Evolutionary conservation across 176 grass and related monocot species (phyloP), one percentile per base, ranked within the genome.

Genomic region (Tuctoria greenei): DNA sequence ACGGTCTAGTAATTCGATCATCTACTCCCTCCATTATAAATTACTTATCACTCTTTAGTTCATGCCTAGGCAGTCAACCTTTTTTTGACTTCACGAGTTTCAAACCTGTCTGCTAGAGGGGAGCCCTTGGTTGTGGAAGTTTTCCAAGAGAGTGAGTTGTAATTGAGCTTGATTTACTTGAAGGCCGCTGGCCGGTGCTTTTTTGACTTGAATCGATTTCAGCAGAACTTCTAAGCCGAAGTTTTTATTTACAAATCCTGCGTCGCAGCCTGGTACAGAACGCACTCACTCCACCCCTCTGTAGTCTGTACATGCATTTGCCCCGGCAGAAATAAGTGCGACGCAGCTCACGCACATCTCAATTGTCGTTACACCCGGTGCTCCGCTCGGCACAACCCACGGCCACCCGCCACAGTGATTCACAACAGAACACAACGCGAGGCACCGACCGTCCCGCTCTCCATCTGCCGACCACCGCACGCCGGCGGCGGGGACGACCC

Each of bases 301-400:
- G 56, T 63, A 66, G 8, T 24, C 68, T 52, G 43, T 66, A 67
- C 40, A 73, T 10, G 13, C 40, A 64, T 10, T 20, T 42, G 38
- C 28, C 6, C 40, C 13, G 57, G 13, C 66, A 28, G 57, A 28
- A 38, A 31, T 47, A 49, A 34, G 57, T 51, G 50, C n/a, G 61
- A 52, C 34, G 61, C 61, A 52, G 61, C 61, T 35, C 5, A 12
- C 24, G 57, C 67, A 40, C 67, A 10, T 71, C 58, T 64, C 36
- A 31, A 7, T 58, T 73, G 28, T 79, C 50, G 68, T 14, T 46
- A 26, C 83, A 64, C 23, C 40, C 40, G 65, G 56, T 31, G 51
- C 74, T 43, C 57, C 31, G 42, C 83, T 14, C 31, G 23, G 15
- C 42, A 23, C 58, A 24, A 24, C 8, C 73, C 13, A 47, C 14